phyloP scores from a whole-genome alignment of 352 stramenopile genomes.

The Pythium sukuiense region DNA sequence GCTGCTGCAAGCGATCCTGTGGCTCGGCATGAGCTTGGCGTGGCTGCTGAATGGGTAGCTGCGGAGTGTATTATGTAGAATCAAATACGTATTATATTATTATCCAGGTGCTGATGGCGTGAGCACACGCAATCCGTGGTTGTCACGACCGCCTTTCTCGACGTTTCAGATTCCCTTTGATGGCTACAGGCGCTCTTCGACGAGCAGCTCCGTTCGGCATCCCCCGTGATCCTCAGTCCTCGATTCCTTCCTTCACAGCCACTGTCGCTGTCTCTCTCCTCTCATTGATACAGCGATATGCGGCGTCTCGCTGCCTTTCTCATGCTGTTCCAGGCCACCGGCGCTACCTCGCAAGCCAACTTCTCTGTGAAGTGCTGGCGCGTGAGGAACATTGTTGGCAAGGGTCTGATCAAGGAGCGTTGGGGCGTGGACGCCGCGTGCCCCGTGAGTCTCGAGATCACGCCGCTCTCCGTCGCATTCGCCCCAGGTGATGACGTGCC shows the following conservation, averaged over 20 bases:
- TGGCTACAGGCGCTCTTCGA: not conserved
- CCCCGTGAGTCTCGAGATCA: conserved; percentile 32
- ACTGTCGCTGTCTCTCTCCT: too few species aligned
- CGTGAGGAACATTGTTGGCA: too few species aligned
- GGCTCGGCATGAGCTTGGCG: not conserved
- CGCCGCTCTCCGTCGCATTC: conserved; percentile 36
- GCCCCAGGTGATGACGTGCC: conserved; percentile 39
- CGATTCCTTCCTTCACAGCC: too few species aligned
- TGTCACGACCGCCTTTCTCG: not conserved
- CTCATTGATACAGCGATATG: too few species aligned
- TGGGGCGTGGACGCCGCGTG: conserved; percentile 4
- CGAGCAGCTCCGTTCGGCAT: not conserved
- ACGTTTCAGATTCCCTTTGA: not conserved
- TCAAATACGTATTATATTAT: not conserved
- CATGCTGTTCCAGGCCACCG: not conserved
- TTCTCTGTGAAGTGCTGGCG: not conserved
- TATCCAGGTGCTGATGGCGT: not conserved
- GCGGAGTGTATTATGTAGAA: not conserved
- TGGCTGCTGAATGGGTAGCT: not conserved
- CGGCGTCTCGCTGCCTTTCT: not conserved
- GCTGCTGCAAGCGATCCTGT: not conserved
- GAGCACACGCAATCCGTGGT: not conserved
- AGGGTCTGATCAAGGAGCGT: not conserved
- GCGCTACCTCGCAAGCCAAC: too few species aligned
- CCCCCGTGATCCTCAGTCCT: too few species aligned